Conservation (phyloP, 768 basidiomycete species). For the Boletus reticuloceps region DNA sequence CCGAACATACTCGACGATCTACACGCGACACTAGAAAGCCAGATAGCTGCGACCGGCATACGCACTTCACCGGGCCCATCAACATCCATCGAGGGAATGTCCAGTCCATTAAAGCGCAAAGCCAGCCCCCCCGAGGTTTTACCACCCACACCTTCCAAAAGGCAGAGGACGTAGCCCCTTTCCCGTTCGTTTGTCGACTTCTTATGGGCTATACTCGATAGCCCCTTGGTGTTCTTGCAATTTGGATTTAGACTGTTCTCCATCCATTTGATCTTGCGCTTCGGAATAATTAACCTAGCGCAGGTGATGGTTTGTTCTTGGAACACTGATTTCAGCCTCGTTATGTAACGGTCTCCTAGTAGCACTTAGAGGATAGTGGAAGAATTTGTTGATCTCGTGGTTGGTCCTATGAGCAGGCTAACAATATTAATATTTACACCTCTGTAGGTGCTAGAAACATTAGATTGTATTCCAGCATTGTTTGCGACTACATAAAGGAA, state of each 20-base stretch:
- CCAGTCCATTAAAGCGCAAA: conserved; percentile 23
- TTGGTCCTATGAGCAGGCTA: not conserved
- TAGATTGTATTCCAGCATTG: conserved; percentile 10
- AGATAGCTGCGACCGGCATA: not conserved
- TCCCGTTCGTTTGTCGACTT: not conserved
- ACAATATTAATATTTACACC: no score
- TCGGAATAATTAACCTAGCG: not conserved
- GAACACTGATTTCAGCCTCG: not conserved
- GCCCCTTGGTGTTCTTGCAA: not conserved
- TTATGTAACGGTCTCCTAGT: not conserved
- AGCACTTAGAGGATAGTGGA: not conserved
- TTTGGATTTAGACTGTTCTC: not conserved
- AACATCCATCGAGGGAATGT: not conserved
- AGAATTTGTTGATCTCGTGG: not conserved
- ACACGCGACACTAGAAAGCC: not conserved
- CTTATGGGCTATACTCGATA: not conserved
- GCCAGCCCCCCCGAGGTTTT: not conserved
- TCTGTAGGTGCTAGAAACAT: not conserved
- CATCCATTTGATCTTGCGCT: not conserved
- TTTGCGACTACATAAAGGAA: conserved; percentile 6
- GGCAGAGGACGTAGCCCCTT: conserved; percentile 3
- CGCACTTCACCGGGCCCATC: not conserved
- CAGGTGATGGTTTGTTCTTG: not conserved
- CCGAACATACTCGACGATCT: conserved; percentile 7
- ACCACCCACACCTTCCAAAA: conserved; percentile 21